phyloP scores from a whole-genome alignment of 371 early-diverging fungal genomes.

The Conidiobolus incongruus region DNA sequence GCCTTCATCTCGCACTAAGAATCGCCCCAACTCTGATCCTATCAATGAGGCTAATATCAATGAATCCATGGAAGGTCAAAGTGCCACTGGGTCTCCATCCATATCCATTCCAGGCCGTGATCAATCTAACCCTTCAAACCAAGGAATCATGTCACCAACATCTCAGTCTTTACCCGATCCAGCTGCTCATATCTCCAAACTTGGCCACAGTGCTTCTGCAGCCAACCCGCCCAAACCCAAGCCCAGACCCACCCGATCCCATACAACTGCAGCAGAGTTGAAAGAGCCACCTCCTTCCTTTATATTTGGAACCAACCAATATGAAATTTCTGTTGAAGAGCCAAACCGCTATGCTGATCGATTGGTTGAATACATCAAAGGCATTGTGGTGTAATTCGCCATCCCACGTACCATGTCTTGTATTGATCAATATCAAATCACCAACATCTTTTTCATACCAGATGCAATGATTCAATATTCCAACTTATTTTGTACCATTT shows the following conservation, averaged over 20 bases:
- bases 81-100: too few relatives aligned
- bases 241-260: not conserved
- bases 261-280: not conserved
- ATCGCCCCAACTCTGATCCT: too few relatives aligned
- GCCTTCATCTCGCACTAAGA: too few relatives aligned
- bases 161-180: not conserved
- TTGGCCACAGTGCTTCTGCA: not conserved
- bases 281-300: not conserved
- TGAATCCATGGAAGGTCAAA: too few relatives aligned
- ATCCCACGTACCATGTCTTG: too few relatives aligned
- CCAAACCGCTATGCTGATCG: constrained; percentile 28
- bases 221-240: not conserved
- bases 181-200: not conserved
- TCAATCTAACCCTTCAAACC: not conserved
- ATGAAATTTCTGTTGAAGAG: constrained; percentile 27
- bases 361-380: constrained; percentile 18
- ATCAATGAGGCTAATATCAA: too few relatives aligned
- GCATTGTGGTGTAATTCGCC: constrained; percentile 6
- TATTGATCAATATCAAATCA: too few relatives aligned
- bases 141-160: not conserved
- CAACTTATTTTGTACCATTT: too few relatives aligned
- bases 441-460: too few relatives aligned
- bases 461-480: too few relatives aligned
- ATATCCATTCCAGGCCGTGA: too few relatives aligned
- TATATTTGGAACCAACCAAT: constrained; percentile 2